Evolutionary conservation across 2,329 filamentous ascomycete species (phyloP).

Genomic region (Penicillium sp.): DNA sequence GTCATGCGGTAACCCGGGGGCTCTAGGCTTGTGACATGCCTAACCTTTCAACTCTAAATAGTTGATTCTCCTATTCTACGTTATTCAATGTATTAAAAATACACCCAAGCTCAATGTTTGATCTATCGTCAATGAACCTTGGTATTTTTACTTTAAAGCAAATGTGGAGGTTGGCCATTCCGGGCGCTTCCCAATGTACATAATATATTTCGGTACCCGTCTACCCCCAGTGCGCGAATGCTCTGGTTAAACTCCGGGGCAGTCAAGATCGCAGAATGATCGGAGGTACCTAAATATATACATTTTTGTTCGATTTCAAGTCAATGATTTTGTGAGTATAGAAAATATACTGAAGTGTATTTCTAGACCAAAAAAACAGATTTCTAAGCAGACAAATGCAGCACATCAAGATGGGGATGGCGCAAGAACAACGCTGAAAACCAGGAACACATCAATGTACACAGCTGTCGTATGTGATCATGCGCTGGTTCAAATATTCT

Average conservation of each 20-base stretch:
- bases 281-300: neutral
- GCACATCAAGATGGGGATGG: neutral
- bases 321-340: neutral
- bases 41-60: neutral
- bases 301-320: neutral
- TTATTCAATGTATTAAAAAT: neutral
- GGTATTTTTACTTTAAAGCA: neutral
- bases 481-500: constrained; percentile 12
- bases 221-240: neutral
- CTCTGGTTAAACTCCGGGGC: neutral
- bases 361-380: neutral
- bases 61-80: neutral
- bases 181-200: neutral
- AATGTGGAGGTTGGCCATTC: neutral
- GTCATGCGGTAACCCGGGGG: constrained; percentile 1
- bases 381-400: neutral
- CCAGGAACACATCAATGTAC: constrained; percentile 15
- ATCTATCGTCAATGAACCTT: neutral
- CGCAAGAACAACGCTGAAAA: constrained; percentile 12
- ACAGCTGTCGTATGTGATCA: constrained; percentile 2
- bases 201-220: neutral
- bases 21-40: neutral
- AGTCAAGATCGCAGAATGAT: neutral
- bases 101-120: neutral
- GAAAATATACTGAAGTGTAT: neutral